Conservation (phyloP, 805 yeast species). For the Pichia insulana region DNA sequence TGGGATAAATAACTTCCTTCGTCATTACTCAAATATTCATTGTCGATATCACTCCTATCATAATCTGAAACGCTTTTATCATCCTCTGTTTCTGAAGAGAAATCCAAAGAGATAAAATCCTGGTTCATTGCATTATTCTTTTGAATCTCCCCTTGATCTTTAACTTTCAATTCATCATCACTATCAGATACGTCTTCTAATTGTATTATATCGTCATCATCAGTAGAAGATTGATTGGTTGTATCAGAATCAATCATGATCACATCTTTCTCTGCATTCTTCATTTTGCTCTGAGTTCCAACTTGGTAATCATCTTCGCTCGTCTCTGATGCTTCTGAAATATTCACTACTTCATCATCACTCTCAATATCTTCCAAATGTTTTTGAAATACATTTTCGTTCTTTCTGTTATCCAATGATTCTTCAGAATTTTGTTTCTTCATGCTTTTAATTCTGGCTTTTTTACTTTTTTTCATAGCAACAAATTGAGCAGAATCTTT, state of each 20-base stretch:
- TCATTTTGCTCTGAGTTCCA: background rate
- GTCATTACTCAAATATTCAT: constrained; percentile 40
- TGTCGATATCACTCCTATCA: constrained; percentile 13
- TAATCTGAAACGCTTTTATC: constrained; percentile 31
- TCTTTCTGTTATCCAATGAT: background rate
- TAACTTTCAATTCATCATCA: constrained; percentile 2
- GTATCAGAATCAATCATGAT: background rate
- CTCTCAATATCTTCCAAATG: background rate
- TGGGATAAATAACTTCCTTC: constrained; percentile 25
- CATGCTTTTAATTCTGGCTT: constrained; percentile 7
- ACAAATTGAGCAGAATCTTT: background rate
- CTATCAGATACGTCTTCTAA: background rate
- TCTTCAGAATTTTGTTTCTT: constrained; percentile 1
- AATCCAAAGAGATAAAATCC: constrained; percentile 51
- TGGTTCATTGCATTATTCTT: constrained; percentile 34
- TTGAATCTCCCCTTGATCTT: constrained; percentile 1
- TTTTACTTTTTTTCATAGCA: constrained; percentile 4
- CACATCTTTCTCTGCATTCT: constrained; percentile 2
- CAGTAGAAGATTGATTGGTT: background rate
- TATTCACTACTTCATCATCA: constrained; percentile 2
- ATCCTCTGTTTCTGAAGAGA: constrained; percentile 33
- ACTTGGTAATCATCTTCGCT: constrained; percentile 4
- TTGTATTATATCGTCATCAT: constrained; percentile 1
- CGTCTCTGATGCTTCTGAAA: background rate
- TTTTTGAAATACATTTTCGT: background rate